A percentile compares a stretch with the other conserved stretches of the same genome.
phyloP scores from a whole-genome alignment of 2,329 filamentous ascomycete species.

The Pseudocercospora musae region DNA sequence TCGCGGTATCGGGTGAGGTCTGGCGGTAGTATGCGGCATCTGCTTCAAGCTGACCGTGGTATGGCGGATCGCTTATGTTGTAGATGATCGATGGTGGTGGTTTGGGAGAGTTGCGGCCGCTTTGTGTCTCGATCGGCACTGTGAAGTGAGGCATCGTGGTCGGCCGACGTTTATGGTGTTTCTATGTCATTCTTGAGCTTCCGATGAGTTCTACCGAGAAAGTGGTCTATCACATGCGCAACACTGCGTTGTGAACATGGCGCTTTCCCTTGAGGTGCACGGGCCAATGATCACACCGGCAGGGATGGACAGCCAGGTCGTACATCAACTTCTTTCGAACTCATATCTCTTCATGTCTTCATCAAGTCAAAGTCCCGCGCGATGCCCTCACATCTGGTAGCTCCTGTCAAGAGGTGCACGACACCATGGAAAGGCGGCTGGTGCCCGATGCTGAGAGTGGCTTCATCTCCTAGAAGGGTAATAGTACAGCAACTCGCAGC shows the following conservation, averaged over 20 bases:
- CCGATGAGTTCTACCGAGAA: too few species aligned
- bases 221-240: too few species aligned
- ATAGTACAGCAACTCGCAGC: too few species aligned
- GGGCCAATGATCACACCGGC: neutral
- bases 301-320: neutral
- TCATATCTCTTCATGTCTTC: too few species aligned
- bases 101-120: constrained; percentile 47
- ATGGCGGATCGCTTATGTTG: constrained; percentile 57
- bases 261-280: neutral
- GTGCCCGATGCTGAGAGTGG: too few species aligned
- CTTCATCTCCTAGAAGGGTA: too few species aligned
- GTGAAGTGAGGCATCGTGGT: constrained; percentile 37
- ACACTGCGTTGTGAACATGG: neutral
- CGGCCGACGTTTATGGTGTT: neutral
- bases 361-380: too few species aligned
- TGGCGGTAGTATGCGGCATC: constrained; percentile 67
- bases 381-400: too few species aligned
- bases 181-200: constrained; percentile 6
- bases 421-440: too few species aligned
- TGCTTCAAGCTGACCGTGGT: constrained; percentile 56
- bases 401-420: too few species aligned
- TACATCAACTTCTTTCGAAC: too few species aligned
- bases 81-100: constrained; percentile 52
- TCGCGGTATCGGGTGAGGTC: constrained; percentile 64
- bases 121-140: constrained; percentile 27